Evolutionary conservation across 306 rosid genomes (phyloP).

Genomic region (Benincasa hispida): DNA sequence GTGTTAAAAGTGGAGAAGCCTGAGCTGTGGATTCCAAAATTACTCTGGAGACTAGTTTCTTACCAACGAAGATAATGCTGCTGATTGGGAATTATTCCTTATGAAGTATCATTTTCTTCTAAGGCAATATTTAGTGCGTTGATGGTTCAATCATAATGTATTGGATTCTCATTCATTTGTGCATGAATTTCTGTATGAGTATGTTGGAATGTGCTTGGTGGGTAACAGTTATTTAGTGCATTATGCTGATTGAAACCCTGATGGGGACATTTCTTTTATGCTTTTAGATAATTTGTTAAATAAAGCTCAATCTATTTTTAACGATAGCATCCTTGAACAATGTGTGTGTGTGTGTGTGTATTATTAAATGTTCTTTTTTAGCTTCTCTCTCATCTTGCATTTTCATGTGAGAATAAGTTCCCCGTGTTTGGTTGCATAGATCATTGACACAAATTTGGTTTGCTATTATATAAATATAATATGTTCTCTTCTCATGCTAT

Average conservation of each 20-base stretch:
- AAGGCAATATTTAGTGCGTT: constrained; percentile 34
- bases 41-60: constrained; percentile 32
- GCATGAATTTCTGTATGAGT: constrained; percentile 30
- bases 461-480: neutral
- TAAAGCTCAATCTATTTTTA: constrained; percentile 12
- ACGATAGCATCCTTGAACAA: constrained; percentile 14
- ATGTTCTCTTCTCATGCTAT: constrained; percentile 3
- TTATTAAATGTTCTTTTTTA: constrained; percentile 17
- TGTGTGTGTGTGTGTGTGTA: neutral
- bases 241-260: constrained; percentile 53
- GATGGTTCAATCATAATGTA: constrained; percentile 34
- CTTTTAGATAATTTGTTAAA: constrained; percentile 6
- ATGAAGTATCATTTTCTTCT: constrained; percentile 24
- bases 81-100: constrained; percentile 60
- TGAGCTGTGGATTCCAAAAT: constrained; percentile 46
- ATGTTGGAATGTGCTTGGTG: constrained; percentile 53
- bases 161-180: constrained; percentile 42
- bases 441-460: constrained; percentile 1
- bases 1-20: constrained; percentile 40
- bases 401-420: constrained; percentile 47
- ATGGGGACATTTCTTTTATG: constrained; percentile 38
- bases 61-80: constrained; percentile 55
- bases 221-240: constrained; percentile 56
- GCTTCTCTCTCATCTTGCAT: constrained; percentile 14
- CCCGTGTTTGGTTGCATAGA: constrained; percentile 30